phyloP scores from a whole-genome alignment of 2,329 filamentous ascomycete genomes.

The Purpureocillium lavendulum region DNA sequence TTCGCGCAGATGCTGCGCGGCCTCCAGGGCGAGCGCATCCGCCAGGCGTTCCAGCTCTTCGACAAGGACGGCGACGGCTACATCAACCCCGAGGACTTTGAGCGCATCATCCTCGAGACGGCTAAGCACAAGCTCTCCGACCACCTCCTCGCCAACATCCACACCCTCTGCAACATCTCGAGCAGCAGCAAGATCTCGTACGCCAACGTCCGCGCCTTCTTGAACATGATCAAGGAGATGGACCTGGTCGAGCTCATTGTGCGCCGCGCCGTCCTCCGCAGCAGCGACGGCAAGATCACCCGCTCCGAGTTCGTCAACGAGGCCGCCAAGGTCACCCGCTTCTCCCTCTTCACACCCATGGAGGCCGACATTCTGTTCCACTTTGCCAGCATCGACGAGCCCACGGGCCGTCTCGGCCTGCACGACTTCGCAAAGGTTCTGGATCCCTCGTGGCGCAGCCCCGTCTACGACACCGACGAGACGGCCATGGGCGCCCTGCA shows the following conservation, averaged over 20 bases:
- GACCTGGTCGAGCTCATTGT: constrained; percentile 93
- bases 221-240: constrained; percentile 97
- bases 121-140: constrained; percentile 95
- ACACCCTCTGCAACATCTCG: constrained; percentile 91
- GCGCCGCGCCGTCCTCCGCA: constrained; percentile 76
- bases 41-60: constrained; percentile 88
- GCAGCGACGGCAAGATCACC: constrained; percentile 85
- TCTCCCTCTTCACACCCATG: constrained; percentile 96
- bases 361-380: constrained; percentile 98
- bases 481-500: constrained; percentile 22
- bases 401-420: constrained; percentile 74
- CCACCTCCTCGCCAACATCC: constrained; percentile 83
- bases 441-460: constrained; percentile 81
- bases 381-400: constrained; percentile 87
- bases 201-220: constrained; percentile 93
- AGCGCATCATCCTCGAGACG: constrained; percentile 91
- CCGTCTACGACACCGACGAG: constrained; percentile 42
- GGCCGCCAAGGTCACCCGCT: constrained; percentile 82
- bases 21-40: constrained; percentile 88
- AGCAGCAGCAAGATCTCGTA: constrained; percentile 91
- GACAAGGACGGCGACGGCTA: constrained; percentile 90
- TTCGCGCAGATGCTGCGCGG: constrained; percentile 98
- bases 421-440: constrained; percentile 90
- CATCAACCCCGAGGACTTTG: constrained; percentile 92
- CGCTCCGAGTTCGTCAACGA: constrained; percentile 91